Evolutionary conservation across 108 stramenopile genomes (phyloP), one percentile per base, ranked within the genome.

Genomic region (Pseudonitzschia pungens): DNA sequence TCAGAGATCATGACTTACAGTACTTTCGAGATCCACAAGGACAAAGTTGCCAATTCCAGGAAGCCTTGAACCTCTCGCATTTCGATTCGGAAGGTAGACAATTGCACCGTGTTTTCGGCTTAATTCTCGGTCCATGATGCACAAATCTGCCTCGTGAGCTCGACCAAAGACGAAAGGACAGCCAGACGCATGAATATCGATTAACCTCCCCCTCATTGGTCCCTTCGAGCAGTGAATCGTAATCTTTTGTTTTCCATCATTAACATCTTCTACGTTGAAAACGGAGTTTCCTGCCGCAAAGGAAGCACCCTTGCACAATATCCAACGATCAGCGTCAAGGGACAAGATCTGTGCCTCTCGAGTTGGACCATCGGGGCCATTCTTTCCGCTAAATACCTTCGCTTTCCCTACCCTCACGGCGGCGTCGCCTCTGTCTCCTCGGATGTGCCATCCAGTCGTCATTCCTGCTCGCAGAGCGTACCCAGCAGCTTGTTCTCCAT

Each of bases 201-300:
- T 89, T 14, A 92, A 72, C 71, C 92, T 94, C 54, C 90, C 91
- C 71, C 88, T 75, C 88, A 94, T 84, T 8, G 93, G 93, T 63
- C 93, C 93, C 76, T 94, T 94, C 45, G 93, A 89, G 74, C 93
- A 92, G 52, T 91, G 89, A 75, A 94, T 82, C 53, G 88, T 94
- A 22, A 92, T 83, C 80, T 89, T 91, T 81, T 93, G 92, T 75
- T 91, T 91, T 28, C 79, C 82, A 29, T 92, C 91, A 27, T 91
- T 89, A 64, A 83, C 81, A 64, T 94, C 89, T 80, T 94, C 93
- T 22, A 94, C 91, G 68, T 84, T 92, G 67, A 94, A 92, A 5
- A 94, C 93, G 18, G 93, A 94, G 73, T 94, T 94, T 58, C 93
- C 93, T 24, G 93, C 93, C 1, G 91, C 91, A 79, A 94, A 94